These are phyloP conservation scores for Exophiala viscosa DNA, from an alignment of 2,329 filamentous ascomycete genomes.

Conservation along the genomic window DNA sequence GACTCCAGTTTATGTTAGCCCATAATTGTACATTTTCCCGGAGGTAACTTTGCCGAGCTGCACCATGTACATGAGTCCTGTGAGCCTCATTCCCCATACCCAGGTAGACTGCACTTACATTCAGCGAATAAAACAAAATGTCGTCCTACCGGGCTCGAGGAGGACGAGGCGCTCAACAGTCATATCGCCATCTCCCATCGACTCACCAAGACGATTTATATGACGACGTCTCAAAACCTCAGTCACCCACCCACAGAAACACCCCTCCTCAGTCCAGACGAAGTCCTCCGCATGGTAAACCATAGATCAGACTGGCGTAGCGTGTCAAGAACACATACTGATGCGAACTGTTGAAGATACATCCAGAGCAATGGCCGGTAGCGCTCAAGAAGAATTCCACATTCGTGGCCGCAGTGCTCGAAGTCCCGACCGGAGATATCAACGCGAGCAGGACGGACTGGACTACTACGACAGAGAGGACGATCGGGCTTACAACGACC, in stretches of 20 bases:
- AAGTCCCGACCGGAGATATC: slow-evolving; percentile 32
- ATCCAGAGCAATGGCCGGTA: slow-evolving; percentile 36
- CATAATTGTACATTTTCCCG: too few species aligned
- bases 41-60: too few species aligned
- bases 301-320: slow-evolving; percentile 26
- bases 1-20: too few species aligned
- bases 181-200: slow-evolving; percentile 17
- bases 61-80: too few species aligned
- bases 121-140: slow-evolving; percentile 11
- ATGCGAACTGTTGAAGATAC: slow-evolving; percentile 38
- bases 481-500: slow-evolving; percentile 36
- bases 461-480: slow-evolving; percentile 14
- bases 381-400: slow-evolving; percentile 36
- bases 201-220: slow-evolving; percentile 45
- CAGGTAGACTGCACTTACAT: background rate
- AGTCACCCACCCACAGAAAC: slow-evolving; percentile 37
- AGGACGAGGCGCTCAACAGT: slow-evolving; percentile 8
- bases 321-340: slow-evolving; percentile 35
- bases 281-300: slow-evolving; percentile 46
- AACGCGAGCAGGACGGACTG: slow-evolving; percentile 31
- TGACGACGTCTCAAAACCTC: slow-evolving; percentile 40
- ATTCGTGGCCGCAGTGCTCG: slow-evolving; percentile 33
- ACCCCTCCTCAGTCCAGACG: slow-evolving; percentile 41
- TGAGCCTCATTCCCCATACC: too few species aligned
- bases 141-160: slow-evolving; percentile 24